Conservation (phyloP, 2,329 filamentous ascomycete genomes). For the Microdochium trichocladiopsis region DNA sequence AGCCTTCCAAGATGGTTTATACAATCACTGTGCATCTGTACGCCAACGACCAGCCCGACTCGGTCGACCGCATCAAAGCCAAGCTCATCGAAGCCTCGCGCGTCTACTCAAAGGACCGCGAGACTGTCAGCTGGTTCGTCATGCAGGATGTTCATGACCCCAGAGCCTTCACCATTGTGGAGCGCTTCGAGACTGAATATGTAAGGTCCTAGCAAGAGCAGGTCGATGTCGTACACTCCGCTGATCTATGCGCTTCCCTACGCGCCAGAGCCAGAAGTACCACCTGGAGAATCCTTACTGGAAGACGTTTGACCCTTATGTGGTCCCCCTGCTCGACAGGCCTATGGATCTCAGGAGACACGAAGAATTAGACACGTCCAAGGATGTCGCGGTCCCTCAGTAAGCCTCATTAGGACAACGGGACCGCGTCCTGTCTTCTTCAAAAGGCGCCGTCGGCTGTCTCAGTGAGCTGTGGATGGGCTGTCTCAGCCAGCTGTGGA, state of each 20-base stretch:
- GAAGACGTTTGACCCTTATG: constrained; percentile 71
- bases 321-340: constrained; percentile 59
- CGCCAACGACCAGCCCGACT: constrained; percentile 58
- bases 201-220: constrained; percentile 25
- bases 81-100: constrained; percentile 71
- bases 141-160: constrained; percentile 68
- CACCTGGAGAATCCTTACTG: constrained; percentile 65
- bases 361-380: constrained; percentile 50
- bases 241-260: constrained; percentile 6
- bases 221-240: constrained; percentile 3
- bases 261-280: constrained; percentile 46
- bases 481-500: too few species aligned
- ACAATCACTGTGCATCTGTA: constrained; percentile 62
- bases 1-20: constrained; percentile 49
- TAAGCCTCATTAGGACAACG: too few species aligned
- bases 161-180: constrained; percentile 67
- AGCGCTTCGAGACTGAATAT: constrained; percentile 61
- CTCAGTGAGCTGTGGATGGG: too few species aligned
- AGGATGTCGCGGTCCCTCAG: neutral
- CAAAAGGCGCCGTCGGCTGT: too few species aligned
- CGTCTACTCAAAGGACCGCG: constrained; percentile 65
- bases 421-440: too few species aligned
- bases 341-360: constrained; percentile 63
- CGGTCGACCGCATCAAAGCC: constrained; percentile 59
- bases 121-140: constrained; percentile 66